These are phyloP conservation scores for Leishmania arabica DNA, from an alignment of 208 protist genomes.

Conservation along the genomic window DNA sequence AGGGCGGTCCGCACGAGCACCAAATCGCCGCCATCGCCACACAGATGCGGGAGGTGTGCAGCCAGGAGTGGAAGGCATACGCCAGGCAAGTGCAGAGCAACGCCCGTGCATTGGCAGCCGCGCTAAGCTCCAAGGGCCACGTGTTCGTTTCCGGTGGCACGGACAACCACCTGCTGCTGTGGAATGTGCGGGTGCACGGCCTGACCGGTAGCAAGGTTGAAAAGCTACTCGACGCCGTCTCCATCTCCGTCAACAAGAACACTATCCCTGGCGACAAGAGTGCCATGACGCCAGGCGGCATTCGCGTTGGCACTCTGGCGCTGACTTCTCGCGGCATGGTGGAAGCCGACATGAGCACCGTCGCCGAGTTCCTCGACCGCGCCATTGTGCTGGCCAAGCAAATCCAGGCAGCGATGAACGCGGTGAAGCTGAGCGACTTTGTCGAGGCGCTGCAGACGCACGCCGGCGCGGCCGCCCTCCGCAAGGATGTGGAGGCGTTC, in stretches of 20 bases:
- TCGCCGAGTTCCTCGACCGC: conserved; percentile 93
- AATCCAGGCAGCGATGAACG: conserved; percentile 60
- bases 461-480: conserved; percentile 53
- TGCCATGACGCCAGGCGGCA: conserved; percentile 92
- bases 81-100: conserved; percentile 93
- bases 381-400: conserved; percentile 78
- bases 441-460: conserved; percentile 44
- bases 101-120: conserved; percentile 76
- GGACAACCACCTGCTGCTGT: conserved; percentile 98
- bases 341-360: conserved; percentile 89
- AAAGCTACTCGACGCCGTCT: conserved; percentile 91
- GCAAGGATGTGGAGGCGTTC: conserved; percentile 84
- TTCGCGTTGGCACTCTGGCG: conserved; percentile 96
- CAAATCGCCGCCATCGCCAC: conserved; percentile 97
- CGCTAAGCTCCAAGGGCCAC: conserved; percentile 88
- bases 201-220: conserved; percentile 97
- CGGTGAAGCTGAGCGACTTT: conserved; percentile 83
- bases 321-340: conserved; percentile 96
- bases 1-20: conserved; percentile 99
- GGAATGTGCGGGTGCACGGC: conserved; percentile 95
- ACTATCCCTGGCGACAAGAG: conserved; percentile 95
- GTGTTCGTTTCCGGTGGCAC: conserved; percentile 95
- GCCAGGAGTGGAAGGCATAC: conserved; percentile 95
- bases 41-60: conserved; percentile 94
- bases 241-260: conserved; percentile 98